phyloP scores from a whole-genome alignment of 2,329 filamentous ascomycete genomes.

The Penicillium decumbens region DNA sequence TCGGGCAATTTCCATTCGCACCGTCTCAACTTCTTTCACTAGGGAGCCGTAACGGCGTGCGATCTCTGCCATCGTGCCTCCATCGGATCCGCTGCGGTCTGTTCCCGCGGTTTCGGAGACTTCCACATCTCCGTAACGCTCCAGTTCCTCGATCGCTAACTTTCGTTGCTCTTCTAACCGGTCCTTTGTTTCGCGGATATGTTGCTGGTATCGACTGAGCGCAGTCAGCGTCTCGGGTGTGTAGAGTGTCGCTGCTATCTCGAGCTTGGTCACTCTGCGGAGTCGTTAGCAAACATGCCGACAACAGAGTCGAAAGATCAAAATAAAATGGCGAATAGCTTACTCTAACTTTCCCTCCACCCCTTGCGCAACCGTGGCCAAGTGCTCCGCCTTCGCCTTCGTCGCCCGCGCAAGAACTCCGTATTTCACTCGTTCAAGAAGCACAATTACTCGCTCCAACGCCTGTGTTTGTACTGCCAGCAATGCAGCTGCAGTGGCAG shows the following conservation, averaged over 20 bases:
- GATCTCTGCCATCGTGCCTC: slow-evolving; percentile 32
- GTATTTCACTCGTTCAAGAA: slow-evolving; percentile 41
- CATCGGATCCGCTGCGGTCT: neutral
- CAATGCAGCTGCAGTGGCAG: slow-evolving; percentile 33
- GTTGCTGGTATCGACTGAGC: slow-evolving; percentile 31
- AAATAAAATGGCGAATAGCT: slow-evolving; percentile 9
- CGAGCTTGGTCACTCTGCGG: slow-evolving; percentile 35
- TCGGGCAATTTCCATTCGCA: slow-evolving; percentile 30
- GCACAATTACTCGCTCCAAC: slow-evolving; percentile 36
- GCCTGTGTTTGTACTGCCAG: slow-evolving; percentile 31
- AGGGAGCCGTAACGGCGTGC: slow-evolving; percentile 38
- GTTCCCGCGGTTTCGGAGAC: slow-evolving; percentile 4
- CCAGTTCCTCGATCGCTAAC: slow-evolving; percentile 31
- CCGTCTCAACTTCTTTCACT: slow-evolving; percentile 35
- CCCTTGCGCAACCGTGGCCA: slow-evolving; percentile 36
- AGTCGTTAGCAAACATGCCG: neutral
- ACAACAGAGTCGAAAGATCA: neutral
- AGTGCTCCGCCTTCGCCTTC: slow-evolving; percentile 39
- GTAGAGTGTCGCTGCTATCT: slow-evolving; percentile 36
- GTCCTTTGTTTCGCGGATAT: slow-evolving; percentile 28
- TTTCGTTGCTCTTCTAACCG: slow-evolving; percentile 30
- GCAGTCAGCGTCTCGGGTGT: slow-evolving; percentile 36
- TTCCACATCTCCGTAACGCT: slow-evolving; percentile 14
- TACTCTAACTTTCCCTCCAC: slow-evolving; percentile 39
- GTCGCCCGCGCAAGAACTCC: slow-evolving; percentile 34